Evolutionary conservation across 202 grass and related monocot genomes (phyloP).

Genomic region (Alloteropsis angusta): DNA sequence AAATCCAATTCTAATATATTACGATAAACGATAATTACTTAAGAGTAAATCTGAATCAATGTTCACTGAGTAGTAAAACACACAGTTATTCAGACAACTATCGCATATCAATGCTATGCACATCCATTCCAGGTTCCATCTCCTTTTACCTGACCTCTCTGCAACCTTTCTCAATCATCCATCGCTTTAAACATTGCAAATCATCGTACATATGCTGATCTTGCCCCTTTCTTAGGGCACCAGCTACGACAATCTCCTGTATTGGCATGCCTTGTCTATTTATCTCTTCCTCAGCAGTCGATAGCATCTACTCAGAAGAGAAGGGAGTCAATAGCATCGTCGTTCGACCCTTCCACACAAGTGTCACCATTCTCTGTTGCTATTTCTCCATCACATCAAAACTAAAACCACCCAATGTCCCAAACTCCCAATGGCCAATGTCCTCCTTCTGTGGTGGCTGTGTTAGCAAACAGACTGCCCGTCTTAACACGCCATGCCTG

Average conservation of each 20-base stretch:
- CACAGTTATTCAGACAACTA: background rate
- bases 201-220: background rate
- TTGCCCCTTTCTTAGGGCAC: background rate
- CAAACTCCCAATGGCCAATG: background rate
- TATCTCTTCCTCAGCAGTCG: background rate
- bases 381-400: background rate
- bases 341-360: background rate
- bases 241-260: background rate
- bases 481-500: background rate
- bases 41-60: background rate
- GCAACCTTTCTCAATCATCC: background rate
- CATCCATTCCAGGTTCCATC: background rate
- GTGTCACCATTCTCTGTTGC: background rate
- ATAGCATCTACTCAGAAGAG: background rate
- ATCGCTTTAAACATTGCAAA: background rate
- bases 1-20: background rate
- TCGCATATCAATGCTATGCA: background rate
- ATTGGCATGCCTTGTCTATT: background rate
- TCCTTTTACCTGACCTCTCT: background rate
- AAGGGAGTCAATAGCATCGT: background rate
- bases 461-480: background rate
- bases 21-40: background rate
- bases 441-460: background rate
- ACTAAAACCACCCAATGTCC: background rate
- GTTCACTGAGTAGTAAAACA: background rate